Evolutionary conservation across 2,329 filamentous ascomycete genomes (phyloP).

Genomic region (Clarireedia homoeocarpa): DNA sequence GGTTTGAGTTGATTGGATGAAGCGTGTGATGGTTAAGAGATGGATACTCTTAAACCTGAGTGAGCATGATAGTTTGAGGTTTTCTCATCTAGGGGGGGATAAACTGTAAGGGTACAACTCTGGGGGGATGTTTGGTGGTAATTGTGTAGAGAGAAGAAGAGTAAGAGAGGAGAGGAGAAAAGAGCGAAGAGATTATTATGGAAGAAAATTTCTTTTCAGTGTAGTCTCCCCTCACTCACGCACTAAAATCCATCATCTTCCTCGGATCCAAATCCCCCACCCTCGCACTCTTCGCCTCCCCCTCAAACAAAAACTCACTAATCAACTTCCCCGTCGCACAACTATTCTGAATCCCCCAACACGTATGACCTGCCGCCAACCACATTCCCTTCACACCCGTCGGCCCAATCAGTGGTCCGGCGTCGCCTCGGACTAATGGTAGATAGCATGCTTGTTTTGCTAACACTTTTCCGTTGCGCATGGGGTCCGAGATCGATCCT

Average conservation of each 20-base stretch:
- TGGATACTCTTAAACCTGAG: too few relatives aligned
- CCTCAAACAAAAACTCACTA: slow-evolving; percentile 72
- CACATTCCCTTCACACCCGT: slow-evolving; percentile 68
- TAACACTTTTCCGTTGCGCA: slow-evolving; percentile 62
- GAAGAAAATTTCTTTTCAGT: too few relatives aligned
- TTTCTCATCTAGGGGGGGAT: too few relatives aligned
- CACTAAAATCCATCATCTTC: slow-evolving; percentile 36
- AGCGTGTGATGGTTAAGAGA: too few relatives aligned
- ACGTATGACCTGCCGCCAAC: slow-evolving; percentile 86
- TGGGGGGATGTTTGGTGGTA: too few relatives aligned
- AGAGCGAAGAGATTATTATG: too few relatives aligned
- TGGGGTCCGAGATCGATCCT: slow-evolving; percentile 51
- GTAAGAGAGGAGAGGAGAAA: too few relatives aligned
- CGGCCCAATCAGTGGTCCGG: slow-evolving; percentile 69
- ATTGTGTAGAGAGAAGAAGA: too few relatives aligned
- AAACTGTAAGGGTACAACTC: too few relatives aligned
- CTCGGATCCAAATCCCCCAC: slow-evolving; percentile 60
- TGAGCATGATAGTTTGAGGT: too few relatives aligned
- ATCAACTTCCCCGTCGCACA: slow-evolving; percentile 79
- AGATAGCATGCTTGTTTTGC: slow-evolving; percentile 88
- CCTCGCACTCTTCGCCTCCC: slow-evolving; percentile 58
- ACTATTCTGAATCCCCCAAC: slow-evolving; percentile 97
- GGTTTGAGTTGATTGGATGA: too few relatives aligned
- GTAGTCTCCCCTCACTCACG: too few relatives aligned
- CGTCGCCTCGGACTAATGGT: slow-evolving; percentile 45